Percentiles rank a stretch among this genome's conserved stretches.
phyloP scores from a whole-genome alignment of 1,284 basidiomycete species.

The Boletellus sp. region DNA sequence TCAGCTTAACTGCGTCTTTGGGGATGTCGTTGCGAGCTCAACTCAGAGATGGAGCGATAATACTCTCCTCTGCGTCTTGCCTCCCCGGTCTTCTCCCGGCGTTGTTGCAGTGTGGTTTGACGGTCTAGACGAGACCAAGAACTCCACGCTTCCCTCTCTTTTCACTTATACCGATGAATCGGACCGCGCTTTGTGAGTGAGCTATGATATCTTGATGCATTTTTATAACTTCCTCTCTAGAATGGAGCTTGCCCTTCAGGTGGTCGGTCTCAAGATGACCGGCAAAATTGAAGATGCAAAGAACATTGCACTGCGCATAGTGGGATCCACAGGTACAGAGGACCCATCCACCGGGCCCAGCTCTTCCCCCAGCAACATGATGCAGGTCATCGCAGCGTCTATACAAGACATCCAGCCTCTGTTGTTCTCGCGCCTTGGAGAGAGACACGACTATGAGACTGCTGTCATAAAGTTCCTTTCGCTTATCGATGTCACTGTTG shows the following conservation, averaged over 20 bases:
- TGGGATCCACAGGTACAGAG: constrained; percentile 58
- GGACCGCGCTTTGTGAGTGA: constrained; percentile 77
- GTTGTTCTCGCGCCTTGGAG: constrained; percentile 49
- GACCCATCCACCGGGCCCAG: constrained; percentile 32
- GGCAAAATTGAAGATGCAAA: constrained; percentile 91
- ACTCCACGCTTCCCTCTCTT: constrained; percentile 54
- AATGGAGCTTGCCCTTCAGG: constrained; percentile 93
- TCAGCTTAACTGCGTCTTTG: constrained; percentile 81
- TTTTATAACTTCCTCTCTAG: constrained; percentile 38
- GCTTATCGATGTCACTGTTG: constrained; percentile 60
- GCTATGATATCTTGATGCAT: constrained; percentile 6
- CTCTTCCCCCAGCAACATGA: constrained; percentile 40
- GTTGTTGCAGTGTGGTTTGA: constrained; percentile 89
- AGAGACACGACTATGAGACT: constrained; percentile 67
- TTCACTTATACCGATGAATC: constrained; percentile 92
- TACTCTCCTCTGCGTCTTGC: constrained; percentile 89
- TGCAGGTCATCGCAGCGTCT: constrained; percentile 49
- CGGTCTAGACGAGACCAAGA: constrained; percentile 60
- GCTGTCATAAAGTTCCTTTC: constrained; percentile 78
- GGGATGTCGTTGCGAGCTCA: constrained; percentile 76
- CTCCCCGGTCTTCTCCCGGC: constrained; percentile 79
- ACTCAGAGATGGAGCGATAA: constrained; percentile 93
- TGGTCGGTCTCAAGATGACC: constrained; percentile 95
- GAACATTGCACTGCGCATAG: constrained; percentile 85
- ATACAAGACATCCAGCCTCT: constrained; percentile 51